Evolutionary conservation across 805 yeast genomes (phyloP).

Genomic region (Candida hispaniensis): DNA sequence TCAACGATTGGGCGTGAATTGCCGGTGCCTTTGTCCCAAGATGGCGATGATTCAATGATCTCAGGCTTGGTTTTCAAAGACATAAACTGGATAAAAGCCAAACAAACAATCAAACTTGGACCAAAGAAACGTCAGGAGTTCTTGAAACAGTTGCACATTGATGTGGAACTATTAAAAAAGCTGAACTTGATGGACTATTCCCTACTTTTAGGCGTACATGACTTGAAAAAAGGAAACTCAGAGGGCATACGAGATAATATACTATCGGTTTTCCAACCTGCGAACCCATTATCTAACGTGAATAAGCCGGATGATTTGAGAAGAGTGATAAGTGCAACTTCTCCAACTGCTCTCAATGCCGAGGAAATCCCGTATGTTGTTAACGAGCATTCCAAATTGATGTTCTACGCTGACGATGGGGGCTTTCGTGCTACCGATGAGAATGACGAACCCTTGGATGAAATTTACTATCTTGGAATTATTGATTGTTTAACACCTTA

Average conservation of each 20-base stretch:
- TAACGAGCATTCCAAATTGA: constrained; percentile 26
- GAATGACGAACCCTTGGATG: constrained; percentile 46
- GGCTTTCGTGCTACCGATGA: constrained; percentile 70
- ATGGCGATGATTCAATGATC: constrained; percentile 17
- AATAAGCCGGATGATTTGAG: constrained; percentile 26
- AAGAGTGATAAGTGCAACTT: constrained; percentile 26
- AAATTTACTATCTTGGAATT: constrained; percentile 82
- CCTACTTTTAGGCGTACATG: constrained; percentile 77
- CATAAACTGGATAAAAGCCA: constrained; percentile 69
- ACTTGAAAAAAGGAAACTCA: constrained; percentile 34
- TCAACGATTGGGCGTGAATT: constrained; percentile 66
- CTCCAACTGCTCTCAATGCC: constrained; percentile 28
- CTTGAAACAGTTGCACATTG: constrained; percentile 59
- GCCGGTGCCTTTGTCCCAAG: constrained; percentile 21
- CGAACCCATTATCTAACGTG: constrained; percentile 17
- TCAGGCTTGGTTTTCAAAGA: constrained; percentile 58
- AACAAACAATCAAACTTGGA: constrained; percentile 61
- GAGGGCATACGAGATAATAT: constrained; percentile 29
- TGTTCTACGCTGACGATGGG: constrained; percentile 71
- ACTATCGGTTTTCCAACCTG: constrained; percentile 30
- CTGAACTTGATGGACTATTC: constrained; percentile 95
- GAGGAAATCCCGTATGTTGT: constrained; percentile 14
- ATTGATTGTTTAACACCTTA: constrained; percentile 79
- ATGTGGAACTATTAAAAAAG: constrained; percentile 58
- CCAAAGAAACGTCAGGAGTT: constrained; percentile 53